These are phyloP conservation scores for Nephelium lappaceum DNA, from an alignment of 345 rosid genomes.

Conservation along the genomic window DNA sequence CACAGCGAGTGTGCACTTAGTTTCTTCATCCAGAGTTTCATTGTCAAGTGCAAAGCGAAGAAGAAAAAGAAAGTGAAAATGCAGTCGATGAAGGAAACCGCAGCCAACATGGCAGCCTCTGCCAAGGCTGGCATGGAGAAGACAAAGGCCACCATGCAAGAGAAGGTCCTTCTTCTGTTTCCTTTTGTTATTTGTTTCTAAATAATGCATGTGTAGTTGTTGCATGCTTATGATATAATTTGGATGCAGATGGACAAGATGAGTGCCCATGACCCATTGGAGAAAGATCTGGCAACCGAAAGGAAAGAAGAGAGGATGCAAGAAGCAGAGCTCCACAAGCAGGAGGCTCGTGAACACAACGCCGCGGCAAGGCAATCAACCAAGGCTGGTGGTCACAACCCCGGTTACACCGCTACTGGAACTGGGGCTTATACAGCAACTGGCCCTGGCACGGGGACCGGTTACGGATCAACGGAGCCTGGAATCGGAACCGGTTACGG, in stretches of 20 bases:
- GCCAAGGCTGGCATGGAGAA: slow-evolving; percentile 87
- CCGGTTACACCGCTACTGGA: neutral
- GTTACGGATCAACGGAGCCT: neutral
- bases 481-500: neutral
- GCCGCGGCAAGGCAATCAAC: slow-evolving; percentile 42
- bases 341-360: slow-evolving; percentile 50
- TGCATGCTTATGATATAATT: too few species aligned
- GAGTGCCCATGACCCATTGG: slow-evolving; percentile 56
- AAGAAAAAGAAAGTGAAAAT: neutral
- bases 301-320: slow-evolving; percentile 52
- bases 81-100: slow-evolving; percentile 51
- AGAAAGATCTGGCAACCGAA: slow-evolving; percentile 66
- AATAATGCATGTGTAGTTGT: neutral
- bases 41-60: neutral
- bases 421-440: slow-evolving; percentile 15
- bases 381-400: neutral
- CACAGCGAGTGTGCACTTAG: rapidly evolving
- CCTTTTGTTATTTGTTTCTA: neutral
- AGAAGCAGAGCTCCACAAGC: slow-evolving; percentile 63
- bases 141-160: slow-evolving; percentile 65
- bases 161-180: slow-evolving; percentile 50
- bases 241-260: slow-evolving; percentile 53
- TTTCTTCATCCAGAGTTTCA: too few species aligned
- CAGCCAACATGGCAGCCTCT: slow-evolving; percentile 73
- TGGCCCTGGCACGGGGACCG: neutral